phyloP scores from a whole-genome alignment of 2,329 filamentous ascomycete genomes.

The Fusarium sulawesiense region DNA sequence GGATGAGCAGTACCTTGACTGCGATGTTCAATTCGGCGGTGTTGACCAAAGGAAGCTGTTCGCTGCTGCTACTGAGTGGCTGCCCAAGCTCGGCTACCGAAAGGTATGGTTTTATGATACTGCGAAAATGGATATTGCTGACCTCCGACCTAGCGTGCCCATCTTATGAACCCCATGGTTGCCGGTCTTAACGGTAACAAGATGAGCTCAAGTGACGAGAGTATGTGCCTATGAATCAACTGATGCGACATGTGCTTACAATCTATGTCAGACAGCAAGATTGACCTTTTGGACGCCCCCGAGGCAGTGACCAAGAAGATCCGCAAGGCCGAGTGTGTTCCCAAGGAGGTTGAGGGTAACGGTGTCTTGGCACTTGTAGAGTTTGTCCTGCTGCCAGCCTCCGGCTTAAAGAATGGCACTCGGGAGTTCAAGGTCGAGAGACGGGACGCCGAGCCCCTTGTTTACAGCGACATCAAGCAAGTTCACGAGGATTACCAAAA shows the following conservation, averaged over 20 bases:
- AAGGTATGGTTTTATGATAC: constrained; percentile 55
- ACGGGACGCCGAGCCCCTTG: constrained; percentile 77
- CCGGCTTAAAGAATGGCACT: constrained; percentile 67
- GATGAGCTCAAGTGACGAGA: constrained; percentile 82
- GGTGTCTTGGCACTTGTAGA: constrained; percentile 89
- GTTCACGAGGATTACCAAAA: constrained; percentile 83
- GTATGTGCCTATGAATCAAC: constrained; percentile 49
- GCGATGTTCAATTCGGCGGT: constrained; percentile 88
- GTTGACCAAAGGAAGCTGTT: constrained; percentile 92
- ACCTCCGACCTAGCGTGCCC: constrained; percentile 49
- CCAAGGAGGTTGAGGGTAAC: constrained; percentile 83
- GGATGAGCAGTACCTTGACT: constrained; percentile 88
- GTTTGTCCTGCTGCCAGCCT: constrained; percentile 83
- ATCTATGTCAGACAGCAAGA: constrained; percentile 75
- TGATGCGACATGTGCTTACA: not conserved
- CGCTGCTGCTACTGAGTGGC: constrained; percentile 82
- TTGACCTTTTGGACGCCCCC: constrained; percentile 86
- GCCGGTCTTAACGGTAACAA: constrained; percentile 86
- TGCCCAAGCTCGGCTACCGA: constrained; percentile 87
- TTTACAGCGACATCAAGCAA: constrained; percentile 80
- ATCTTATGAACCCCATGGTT: constrained; percentile 78
- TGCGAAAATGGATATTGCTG: not conserved
- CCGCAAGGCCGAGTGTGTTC: constrained; percentile 83
- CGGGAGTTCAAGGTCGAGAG: constrained; percentile 76
- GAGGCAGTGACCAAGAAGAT: constrained; percentile 85